phyloP scores from a whole-genome alignment of 2,329 filamentous ascomycete genomes.

The Fusarium pseudocircinatum region DNA sequence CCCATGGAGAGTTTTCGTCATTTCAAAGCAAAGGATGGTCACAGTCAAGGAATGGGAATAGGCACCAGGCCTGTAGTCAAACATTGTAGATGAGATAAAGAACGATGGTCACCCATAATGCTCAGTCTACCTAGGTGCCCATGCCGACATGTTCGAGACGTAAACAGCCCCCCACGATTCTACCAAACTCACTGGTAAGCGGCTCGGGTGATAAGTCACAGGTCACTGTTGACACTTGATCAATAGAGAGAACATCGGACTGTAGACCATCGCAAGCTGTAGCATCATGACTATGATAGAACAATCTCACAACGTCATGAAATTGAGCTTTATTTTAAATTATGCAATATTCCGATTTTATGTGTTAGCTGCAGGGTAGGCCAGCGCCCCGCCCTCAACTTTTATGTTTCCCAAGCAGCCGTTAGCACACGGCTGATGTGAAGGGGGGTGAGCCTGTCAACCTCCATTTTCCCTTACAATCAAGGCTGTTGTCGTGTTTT shows the following conservation, averaged over 20 bases:
- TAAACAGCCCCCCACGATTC: no score
- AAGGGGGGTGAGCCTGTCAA: background rate
- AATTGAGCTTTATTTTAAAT: background rate
- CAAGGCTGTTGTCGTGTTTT: background rate
- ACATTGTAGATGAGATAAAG: background rate
- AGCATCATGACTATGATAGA: background rate
- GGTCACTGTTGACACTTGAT: background rate
- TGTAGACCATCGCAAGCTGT: background rate
- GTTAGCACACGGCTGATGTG: background rate
- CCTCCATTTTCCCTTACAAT: background rate
- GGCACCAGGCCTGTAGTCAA: background rate
- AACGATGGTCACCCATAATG: background rate
- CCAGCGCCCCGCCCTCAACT: background rate
- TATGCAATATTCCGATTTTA: background rate
- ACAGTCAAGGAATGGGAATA: constrained; percentile 37
- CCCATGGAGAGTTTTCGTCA: background rate
- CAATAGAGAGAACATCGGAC: background rate
- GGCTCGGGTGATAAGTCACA: background rate
- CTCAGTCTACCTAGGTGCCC: background rate
- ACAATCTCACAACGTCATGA: background rate
- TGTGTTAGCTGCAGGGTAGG: background rate
- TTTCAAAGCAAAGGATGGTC: background rate
- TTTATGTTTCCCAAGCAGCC: background rate
- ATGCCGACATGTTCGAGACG: background rate
- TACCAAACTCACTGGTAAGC: no score